A percentile compares a stretch with the other conserved stretches of the same genome.
Conservation (phyloP, 2,329 filamentous ascomycete species). For the Ambrosiella cleistominuta region DNA sequence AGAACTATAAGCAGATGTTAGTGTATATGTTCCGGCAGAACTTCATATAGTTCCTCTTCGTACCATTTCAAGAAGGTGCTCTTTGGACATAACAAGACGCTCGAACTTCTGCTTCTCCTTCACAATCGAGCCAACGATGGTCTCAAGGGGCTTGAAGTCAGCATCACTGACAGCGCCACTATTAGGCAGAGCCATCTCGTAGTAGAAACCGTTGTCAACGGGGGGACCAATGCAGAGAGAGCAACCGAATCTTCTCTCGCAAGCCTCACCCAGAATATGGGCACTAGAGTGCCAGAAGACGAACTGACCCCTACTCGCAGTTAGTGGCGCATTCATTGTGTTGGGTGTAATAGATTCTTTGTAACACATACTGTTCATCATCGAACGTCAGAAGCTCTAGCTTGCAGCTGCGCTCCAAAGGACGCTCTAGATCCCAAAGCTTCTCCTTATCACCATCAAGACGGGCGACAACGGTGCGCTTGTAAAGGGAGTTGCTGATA, state of each 20-base stretch:
- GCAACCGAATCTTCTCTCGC: constrained; percentile 78
- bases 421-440: constrained; percentile 85
- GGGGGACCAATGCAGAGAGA: constrained; percentile 87
- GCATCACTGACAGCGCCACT: constrained; percentile 50
- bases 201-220: constrained; percentile 86
- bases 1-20: constrained; percentile 37
- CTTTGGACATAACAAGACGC: constrained; percentile 73
- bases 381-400: constrained; percentile 76
- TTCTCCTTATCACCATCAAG: constrained; percentile 54
- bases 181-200: constrained; percentile 77
- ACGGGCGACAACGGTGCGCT: constrained; percentile 71
- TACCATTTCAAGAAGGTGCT: constrained; percentile 69
- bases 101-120: constrained; percentile 96
- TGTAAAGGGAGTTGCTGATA: constrained; percentile 71
- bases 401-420: constrained; percentile 72
- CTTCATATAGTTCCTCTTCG: not conserved
- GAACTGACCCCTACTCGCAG: constrained; percentile 45
- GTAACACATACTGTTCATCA: constrained; percentile 13
- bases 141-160: constrained; percentile 77
- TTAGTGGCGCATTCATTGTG: not conserved
- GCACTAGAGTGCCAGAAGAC: constrained; percentile 98
- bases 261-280: constrained; percentile 88
- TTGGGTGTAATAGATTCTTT: not conserved
- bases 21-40: not conserved
- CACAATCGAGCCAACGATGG: constrained; percentile 63